phyloP scores from a whole-genome alignment of 176 grass and related monocot species.

The Triticum urartu region DNA sequence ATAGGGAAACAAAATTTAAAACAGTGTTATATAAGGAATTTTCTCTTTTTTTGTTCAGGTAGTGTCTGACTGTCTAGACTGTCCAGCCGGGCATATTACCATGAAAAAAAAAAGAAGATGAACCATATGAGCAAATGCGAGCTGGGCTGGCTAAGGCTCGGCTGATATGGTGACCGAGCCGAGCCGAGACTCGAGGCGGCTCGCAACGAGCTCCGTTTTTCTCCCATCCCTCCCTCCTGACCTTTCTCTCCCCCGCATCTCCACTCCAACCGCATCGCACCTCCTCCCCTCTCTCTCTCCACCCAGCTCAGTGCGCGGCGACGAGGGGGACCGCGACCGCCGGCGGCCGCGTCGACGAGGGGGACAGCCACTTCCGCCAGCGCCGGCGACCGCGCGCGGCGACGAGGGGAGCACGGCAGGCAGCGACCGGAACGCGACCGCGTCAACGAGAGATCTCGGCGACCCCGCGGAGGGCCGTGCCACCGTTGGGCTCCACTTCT shows the following conservation, averaged over 20 bases:
- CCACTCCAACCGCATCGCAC: conserved; percentile 23
- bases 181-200: background rate
- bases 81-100: no score
- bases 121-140: no score
- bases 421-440: background rate
- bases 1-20: no score
- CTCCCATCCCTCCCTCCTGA: background rate
- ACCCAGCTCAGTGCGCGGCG: background rate
- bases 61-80: no score
- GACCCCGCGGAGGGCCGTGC: background rate
- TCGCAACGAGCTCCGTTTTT: background rate
- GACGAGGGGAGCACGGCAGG: background rate
- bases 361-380: background rate
- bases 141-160: no score
- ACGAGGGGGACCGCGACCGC: conserved; percentile 5
- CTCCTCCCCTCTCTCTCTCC: background rate
- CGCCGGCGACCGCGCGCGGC: background rate
- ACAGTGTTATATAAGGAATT: no score
- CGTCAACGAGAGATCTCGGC: background rate
- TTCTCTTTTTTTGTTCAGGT: no score
- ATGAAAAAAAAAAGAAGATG: no score
- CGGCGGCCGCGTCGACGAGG: background rate
- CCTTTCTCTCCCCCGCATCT: conserved; percentile 6
- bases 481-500: background rate
- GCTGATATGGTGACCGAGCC: background rate